Evolutionary conservation across 305 asterid genomes (phyloP).

Genomic region (Rubia peregrina): DNA sequence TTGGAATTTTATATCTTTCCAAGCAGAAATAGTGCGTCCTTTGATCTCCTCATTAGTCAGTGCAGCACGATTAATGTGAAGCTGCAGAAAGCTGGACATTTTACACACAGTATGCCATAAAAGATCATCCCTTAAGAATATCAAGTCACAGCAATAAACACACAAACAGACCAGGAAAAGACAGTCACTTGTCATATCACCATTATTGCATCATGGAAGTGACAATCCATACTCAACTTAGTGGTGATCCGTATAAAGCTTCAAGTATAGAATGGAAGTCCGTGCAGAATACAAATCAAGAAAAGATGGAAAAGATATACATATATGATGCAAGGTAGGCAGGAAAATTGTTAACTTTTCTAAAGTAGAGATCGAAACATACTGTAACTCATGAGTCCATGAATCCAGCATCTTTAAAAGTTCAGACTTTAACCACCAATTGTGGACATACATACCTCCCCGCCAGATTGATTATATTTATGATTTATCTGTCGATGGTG

Average conservation of each 20-base stretch:
- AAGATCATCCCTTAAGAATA: not conserved
- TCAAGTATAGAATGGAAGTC: not conserved
- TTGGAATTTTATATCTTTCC: constrained; percentile 50
- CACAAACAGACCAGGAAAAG: not conserved
- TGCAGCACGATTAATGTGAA: constrained; percentile 35
- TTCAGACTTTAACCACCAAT: not conserved
- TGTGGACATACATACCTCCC: not conserved
- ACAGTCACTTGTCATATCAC: not conserved
- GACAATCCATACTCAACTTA: not conserved
- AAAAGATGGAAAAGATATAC: not conserved
- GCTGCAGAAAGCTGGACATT: constrained; percentile 34
- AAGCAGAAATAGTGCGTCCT: constrained; percentile 46
- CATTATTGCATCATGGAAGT: not conserved
- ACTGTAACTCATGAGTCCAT: not conserved
- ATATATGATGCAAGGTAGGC: too few species aligned
- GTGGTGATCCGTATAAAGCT: not conserved
- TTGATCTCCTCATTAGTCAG: constrained; percentile 38
- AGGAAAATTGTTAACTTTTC: not conserved
- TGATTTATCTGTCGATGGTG: not conserved
- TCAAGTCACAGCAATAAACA: not conserved
- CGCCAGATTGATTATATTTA: not conserved
- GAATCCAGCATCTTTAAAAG: not conserved
- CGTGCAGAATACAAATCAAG: not conserved
- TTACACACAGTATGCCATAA: constrained; percentile 7
- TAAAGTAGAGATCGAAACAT: not conserved